These are phyloP conservation scores for Xylariomycetidae sp. DNA, from an alignment of 2,329 filamentous ascomycete genomes.

Conservation along the genomic window DNA sequence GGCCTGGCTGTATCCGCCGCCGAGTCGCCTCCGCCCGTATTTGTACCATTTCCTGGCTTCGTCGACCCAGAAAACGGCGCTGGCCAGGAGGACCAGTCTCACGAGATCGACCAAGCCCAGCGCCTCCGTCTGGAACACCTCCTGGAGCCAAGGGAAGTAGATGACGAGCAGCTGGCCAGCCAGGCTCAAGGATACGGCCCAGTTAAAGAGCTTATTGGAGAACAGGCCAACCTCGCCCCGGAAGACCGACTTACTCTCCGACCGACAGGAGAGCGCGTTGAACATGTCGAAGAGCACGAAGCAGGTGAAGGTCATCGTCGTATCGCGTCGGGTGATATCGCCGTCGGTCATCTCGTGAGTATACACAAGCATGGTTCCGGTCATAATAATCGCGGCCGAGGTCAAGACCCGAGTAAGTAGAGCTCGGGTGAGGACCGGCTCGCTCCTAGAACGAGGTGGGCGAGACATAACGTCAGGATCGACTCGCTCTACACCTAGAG, in stretches of 20 bases:
- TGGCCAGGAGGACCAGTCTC: conserved; percentile 69
- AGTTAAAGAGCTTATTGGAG: conserved; percentile 92
- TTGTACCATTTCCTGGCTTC: conserved; percentile 79
- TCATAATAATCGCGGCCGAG: conserved; percentile 84
- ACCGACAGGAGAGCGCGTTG: conserved; percentile 90
- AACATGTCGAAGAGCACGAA: conserved; percentile 99
- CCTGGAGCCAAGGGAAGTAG: conserved; percentile 89
- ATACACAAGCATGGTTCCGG: conserved; percentile 88
- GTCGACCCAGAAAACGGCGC: conserved; percentile 92
- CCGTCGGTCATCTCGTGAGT: conserved; percentile 87
- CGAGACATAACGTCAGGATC: conserved; percentile 92
- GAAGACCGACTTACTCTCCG: conserved; percentile 83
- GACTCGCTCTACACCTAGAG: conserved; percentile 89
- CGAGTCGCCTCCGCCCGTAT: conserved; percentile 52
- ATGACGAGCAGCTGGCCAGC: conserved; percentile 86
- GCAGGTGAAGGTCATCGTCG: conserved; percentile 98
- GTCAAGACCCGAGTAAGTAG: conserved; percentile 82
- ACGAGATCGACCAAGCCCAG: conserved; percentile 70
- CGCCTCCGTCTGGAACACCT: conserved; percentile 93
- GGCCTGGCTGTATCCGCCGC: conserved; percentile 60
- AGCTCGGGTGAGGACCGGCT: conserved; percentile 82
- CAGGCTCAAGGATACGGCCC: conserved; percentile 81
- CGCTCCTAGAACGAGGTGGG: conserved; percentile 77
- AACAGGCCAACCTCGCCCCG: conserved; percentile 79
- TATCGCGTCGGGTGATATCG: conserved; percentile 84